phyloP scores from a whole-genome alignment of 345 rosid genomes.

The Citrus inodora region DNA sequence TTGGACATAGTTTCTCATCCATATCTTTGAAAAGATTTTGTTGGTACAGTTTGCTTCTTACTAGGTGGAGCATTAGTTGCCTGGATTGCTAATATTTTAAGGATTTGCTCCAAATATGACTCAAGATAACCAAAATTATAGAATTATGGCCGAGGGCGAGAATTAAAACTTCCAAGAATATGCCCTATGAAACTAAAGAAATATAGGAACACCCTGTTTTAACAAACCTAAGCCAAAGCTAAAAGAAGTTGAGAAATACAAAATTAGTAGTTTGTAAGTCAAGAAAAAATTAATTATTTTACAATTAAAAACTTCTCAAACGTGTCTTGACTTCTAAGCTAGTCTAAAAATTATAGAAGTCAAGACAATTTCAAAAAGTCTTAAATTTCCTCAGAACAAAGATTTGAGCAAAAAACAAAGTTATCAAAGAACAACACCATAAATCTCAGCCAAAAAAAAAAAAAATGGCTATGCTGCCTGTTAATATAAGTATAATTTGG shows the following conservation, averaged over 20 bases:
- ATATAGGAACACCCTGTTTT: neutral
- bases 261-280: neutral
- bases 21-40: neutral
- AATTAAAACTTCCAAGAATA: neutral
- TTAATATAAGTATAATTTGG: no score
- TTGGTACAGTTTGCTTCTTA: neutral
- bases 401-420: neutral
- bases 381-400: neutral
- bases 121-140: neutral
- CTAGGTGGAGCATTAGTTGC: neutral
- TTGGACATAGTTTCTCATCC: constrained; percentile 16
- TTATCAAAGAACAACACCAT: neutral
- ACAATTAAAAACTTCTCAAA: no score
- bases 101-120: neutral
- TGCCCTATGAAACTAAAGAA: neutral
- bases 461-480: neutral
- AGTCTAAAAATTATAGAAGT: neutral
- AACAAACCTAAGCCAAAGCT: neutral
- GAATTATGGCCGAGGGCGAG: neutral
- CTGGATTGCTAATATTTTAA: neutral
- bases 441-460: neutral
- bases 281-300: neutral
- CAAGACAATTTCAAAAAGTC: neutral
- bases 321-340: neutral
- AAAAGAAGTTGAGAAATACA: neutral